A percentile compares a stretch with the other conserved stretches of the same genome.
Conservation (phyloP, 345 rosid genomes). For the Salix caprea region DNA sequence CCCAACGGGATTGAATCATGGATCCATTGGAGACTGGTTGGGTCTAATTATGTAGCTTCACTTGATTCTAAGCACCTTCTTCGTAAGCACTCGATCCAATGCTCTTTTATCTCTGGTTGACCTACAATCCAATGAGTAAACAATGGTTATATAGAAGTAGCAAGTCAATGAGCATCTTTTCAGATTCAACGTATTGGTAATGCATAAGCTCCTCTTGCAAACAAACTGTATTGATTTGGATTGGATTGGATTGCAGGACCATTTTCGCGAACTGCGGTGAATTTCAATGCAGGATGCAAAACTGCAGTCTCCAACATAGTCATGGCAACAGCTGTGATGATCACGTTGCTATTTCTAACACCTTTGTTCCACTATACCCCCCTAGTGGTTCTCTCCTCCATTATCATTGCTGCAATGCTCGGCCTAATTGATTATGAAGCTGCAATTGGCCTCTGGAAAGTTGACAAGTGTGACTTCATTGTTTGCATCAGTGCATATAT, state of each 20-base stretch:
- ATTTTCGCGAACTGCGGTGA: slow-evolving; percentile 36
- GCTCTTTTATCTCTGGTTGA: too few relatives aligned
- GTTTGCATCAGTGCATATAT: slow-evolving; percentile 23
- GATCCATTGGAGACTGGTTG: background rate
- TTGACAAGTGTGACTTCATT: slow-evolving; percentile 38
- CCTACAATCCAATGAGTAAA: background rate
- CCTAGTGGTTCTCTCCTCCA: slow-evolving; percentile 26
- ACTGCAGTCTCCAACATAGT: slow-evolving; percentile 34
- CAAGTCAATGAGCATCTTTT: too few relatives aligned
- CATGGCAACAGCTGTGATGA: slow-evolving; percentile 26
- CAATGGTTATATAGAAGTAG: too few relatives aligned
- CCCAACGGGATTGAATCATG: background rate
- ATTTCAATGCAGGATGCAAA: slow-evolving; percentile 35
- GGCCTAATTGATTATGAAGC: slow-evolving; percentile 32
- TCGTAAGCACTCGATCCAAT: background rate
- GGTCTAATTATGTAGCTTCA: background rate
- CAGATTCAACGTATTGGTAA: too few relatives aligned
- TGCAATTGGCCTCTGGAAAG: slow-evolving; percentile 28
- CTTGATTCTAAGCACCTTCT: background rate
- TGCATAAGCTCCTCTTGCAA: background rate
- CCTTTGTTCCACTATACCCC: slow-evolving; percentile 33
- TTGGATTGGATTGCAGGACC: slow-evolving; percentile 15
- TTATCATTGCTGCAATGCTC: slow-evolving; percentile 28
- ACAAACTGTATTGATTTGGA: background rate
- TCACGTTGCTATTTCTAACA: slow-evolving; percentile 21